These are phyloP conservation scores for Cordyceps javanica DNA, from an alignment of 2,329 filamentous ascomycete species.

Conservation along the genomic window DNA sequence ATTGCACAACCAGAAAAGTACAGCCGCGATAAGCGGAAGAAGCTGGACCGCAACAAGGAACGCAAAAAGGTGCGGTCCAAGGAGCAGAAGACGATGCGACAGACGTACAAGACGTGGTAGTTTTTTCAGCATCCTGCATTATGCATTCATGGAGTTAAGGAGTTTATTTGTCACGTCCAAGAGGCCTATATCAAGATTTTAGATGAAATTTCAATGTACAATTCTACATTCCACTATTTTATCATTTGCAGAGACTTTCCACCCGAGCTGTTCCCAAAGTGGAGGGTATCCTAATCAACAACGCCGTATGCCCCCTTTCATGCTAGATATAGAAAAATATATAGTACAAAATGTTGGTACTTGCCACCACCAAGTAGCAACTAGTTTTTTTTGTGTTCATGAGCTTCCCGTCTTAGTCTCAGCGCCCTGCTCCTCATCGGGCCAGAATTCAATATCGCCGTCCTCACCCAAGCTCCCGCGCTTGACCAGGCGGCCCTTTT, in stretches of 20 bases:
- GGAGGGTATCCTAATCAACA: slow-evolving; percentile 8
- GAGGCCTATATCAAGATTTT: not conserved
- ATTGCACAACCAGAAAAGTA: slow-evolving; percentile 75
- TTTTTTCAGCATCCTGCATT: not conserved
- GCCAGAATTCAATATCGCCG: slow-evolving; percentile 91
- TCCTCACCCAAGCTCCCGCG: slow-evolving; percentile 65
- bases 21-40: slow-evolving; percentile 73
- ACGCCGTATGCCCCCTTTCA: not conserved
- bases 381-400: not conserved
- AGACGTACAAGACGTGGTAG: slow-evolving; percentile 55
- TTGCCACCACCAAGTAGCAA: not conserved
- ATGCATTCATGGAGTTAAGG: slow-evolving; percentile 6
- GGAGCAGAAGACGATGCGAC: slow-evolving; percentile 65
- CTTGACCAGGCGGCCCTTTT: slow-evolving; percentile 69
- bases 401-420: slow-evolving; percentile 16
- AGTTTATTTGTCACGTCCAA: not conserved
- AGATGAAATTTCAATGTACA: slow-evolving; percentile 5
- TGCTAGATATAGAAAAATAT: not conserved
- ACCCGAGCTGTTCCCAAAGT: not conserved
- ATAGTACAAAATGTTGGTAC: not conserved
- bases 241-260: not conserved
- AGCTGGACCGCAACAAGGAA: slow-evolving; percentile 77
- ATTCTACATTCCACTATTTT: not conserved
- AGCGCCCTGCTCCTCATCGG: slow-evolving; percentile 48
- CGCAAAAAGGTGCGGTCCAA: slow-evolving; percentile 71